Percentiles rank a stretch among this genome's conserved stretches.
Conservation (phyloP, 2,329 filamentous ascomycete species). For the Fusarium sp. region DNA sequence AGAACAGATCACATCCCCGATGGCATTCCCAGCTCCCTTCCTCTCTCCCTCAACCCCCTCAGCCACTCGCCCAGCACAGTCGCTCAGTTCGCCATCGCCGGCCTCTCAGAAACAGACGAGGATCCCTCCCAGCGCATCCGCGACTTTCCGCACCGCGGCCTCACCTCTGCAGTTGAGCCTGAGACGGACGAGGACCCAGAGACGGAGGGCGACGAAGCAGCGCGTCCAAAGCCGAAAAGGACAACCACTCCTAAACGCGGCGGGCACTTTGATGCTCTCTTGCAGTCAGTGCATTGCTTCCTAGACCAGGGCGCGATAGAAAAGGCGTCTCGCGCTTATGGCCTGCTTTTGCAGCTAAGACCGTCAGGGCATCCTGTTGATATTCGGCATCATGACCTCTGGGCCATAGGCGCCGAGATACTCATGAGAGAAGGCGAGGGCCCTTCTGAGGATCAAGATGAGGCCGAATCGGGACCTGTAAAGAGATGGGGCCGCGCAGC, state of each 20-base stretch:
- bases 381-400: conserved; percentile 73
- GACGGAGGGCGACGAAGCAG: conserved; percentile 20
- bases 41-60: conserved; percentile 61
- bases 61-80: conserved; percentile 63
- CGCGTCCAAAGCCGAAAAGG: conserved; percentile 25
- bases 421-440: conserved; percentile 69
- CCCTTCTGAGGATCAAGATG: conserved; percentile 16
- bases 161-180: conserved; percentile 28
- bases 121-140: conserved; percentile 50
- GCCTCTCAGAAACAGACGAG: conserved; percentile 59
- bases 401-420: conserved; percentile 87
- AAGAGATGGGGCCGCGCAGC: conserved; percentile 54
- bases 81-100: conserved; percentile 63
- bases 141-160: conserved; percentile 62
- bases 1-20: conserved; percentile 1
- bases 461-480: neutral
- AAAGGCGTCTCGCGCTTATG: conserved; percentile 79
- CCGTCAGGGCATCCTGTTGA: conserved; percentile 63
- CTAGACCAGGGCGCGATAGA: conserved; percentile 74
- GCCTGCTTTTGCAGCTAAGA: conserved; percentile 70
- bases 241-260: conserved; percentile 23
- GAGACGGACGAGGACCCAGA: conserved; percentile 35
- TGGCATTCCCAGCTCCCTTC: conserved; percentile 31
- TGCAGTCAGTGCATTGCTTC: conserved; percentile 75
- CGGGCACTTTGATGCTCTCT: conserved; percentile 71